These are phyloP conservation scores for Yarrowia yakushimensis DNA, from an alignment of 805 yeast genomes.

Conservation along the genomic window DNA sequence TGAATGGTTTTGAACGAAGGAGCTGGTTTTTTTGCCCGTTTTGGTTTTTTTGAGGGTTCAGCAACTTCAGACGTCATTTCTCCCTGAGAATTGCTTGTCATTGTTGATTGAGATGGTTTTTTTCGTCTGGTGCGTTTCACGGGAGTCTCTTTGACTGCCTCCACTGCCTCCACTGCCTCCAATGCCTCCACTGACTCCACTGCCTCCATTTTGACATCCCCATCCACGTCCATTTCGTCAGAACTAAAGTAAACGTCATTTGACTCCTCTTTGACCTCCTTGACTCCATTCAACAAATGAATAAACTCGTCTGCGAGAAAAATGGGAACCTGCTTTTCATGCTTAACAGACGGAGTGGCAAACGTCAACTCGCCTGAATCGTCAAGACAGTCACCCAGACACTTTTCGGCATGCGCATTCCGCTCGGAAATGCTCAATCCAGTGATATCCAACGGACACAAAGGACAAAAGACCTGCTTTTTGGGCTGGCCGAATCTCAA, in stretches of 20 bases:
- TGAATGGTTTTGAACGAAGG: conserved; percentile 39
- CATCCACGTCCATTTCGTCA: not conserved
- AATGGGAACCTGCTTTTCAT: too few relatives aligned
- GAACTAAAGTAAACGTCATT: not conserved
- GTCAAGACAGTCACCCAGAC: conserved; percentile 27
- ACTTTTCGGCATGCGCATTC: conserved; percentile 36
- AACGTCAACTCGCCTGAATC: not conserved
- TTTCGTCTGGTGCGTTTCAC: too few relatives aligned
- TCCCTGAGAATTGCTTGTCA: not conserved
- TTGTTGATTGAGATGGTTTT: not conserved
- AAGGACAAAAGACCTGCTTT: conserved; percentile 27
- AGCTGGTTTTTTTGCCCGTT: conserved; percentile 23
- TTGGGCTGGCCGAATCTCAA: not conserved
- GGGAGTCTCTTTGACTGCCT: too few relatives aligned
- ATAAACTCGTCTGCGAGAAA: conserved; percentile 4
- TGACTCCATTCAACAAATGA: not conserved
- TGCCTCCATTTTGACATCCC: too few relatives aligned
- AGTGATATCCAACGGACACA: conserved; percentile 29
- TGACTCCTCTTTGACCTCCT: not conserved
- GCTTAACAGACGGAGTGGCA: too few relatives aligned
- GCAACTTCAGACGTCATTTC: not conserved
- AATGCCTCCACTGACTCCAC: too few relatives aligned
- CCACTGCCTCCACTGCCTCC: too few relatives aligned
- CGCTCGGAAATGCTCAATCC: conserved; percentile 29
- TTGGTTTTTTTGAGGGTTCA: not conserved